These are phyloP conservation scores for Lactarius psammicola DNA, from an alignment of 768 basidiomycete genomes.

Conservation along the genomic window DNA sequence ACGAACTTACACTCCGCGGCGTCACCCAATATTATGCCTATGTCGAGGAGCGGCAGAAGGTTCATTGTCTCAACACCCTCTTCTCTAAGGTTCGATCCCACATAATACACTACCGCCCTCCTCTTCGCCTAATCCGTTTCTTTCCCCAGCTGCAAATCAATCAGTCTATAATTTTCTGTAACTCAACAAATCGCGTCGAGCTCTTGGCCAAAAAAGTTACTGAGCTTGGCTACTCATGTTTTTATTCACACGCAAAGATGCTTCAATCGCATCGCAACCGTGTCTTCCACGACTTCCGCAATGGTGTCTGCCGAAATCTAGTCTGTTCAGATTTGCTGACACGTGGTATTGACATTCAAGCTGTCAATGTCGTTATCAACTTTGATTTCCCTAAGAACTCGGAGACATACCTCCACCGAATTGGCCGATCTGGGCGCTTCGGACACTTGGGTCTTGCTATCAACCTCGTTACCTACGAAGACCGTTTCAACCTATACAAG, in stretches of 20 bases:
- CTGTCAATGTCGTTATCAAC: constrained; percentile 99
- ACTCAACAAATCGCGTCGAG: constrained; percentile 99
- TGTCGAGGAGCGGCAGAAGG: constrained; percentile 98
- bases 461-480: constrained; percentile 97
- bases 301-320: constrained; percentile 96
- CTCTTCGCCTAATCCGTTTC: constrained; percentile 11
- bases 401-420: constrained; percentile 97
- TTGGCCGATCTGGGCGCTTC: constrained; percentile 96
- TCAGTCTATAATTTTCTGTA: constrained; percentile 99
- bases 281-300: constrained; percentile 99
- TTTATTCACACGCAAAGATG: constrained; percentile 99
- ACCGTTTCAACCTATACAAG: constrained; percentile 94
- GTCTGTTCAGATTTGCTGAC: constrained; percentile 98
- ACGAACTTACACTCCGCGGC: constrained; percentile 96
- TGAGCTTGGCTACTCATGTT: constrained; percentile 98
- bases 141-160: constrained; percentile 92
- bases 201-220: constrained; percentile 99
- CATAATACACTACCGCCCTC: neutral
- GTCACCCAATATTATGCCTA: constrained; percentile 99
- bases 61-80: constrained; percentile 98
- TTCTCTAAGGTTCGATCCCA: constrained; percentile 81
- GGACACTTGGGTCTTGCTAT: constrained; percentile 97
- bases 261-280: constrained; percentile 97
- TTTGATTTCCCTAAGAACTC: constrained; percentile 99
- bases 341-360: constrained; percentile 99